Conservation (phyloP, 1,284 basidiomycete species). For the Rhodotorula glutinis region DNA sequence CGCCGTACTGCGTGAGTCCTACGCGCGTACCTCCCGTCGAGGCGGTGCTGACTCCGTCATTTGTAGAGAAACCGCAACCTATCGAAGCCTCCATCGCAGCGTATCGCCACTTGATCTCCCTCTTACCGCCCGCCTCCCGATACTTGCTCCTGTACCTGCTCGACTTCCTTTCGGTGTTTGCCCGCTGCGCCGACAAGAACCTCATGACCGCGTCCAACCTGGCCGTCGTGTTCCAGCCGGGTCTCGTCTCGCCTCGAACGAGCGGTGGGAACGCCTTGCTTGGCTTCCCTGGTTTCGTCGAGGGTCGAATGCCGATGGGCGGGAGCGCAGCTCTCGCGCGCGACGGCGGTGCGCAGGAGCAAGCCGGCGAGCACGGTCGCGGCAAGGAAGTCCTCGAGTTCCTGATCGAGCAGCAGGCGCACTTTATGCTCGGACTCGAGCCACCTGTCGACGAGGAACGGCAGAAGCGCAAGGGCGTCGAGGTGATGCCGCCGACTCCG, state of each 20-base stretch:
- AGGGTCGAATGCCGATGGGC: slow-evolving; percentile 22
- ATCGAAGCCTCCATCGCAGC: slow-evolving; percentile 57
- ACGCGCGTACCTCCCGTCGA: background rate
- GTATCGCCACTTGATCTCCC: slow-evolving; percentile 79
- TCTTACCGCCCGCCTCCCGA: slow-evolving; percentile 82
- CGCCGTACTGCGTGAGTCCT: slow-evolving; percentile 64
- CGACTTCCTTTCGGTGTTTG: slow-evolving; percentile 91
- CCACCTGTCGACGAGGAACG: slow-evolving; percentile 53
- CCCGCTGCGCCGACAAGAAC: slow-evolving; percentile 84
- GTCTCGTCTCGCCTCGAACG: slow-evolving; percentile 82
- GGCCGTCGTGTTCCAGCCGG: slow-evolving; percentile 90
- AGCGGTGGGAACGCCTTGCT: slow-evolving; percentile 46
- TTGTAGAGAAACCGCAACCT: slow-evolving; percentile 27
- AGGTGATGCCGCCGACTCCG: background rate
- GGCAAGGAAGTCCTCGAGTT: slow-evolving; percentile 92
- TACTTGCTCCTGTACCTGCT: slow-evolving; percentile 94
- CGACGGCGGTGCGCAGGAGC: slow-evolving; percentile 50
- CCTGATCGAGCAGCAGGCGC: slow-evolving; percentile 82
- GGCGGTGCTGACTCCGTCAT: background rate
- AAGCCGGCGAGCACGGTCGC: slow-evolving; percentile 67
- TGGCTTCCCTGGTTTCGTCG: slow-evolving; percentile 41
- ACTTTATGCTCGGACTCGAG: slow-evolving; percentile 76
- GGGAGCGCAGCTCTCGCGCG: background rate
- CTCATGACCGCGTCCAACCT: slow-evolving; percentile 93
- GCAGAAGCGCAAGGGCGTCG: slow-evolving; percentile 29